Base-by-base conservation (phyloP, 148 eudicot species). In the Rhododendron griersonianum region DNA sequence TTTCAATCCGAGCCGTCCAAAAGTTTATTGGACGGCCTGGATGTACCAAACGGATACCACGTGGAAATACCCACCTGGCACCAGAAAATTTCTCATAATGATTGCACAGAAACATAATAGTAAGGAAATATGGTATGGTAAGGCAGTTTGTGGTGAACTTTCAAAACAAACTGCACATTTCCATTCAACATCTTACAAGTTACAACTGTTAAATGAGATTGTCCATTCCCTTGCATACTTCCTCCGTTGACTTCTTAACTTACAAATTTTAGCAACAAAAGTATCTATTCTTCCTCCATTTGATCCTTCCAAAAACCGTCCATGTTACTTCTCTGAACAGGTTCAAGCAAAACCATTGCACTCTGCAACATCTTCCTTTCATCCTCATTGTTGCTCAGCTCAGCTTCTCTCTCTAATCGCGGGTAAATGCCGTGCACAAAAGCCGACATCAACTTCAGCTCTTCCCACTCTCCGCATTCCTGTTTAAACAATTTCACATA, bases 321-420 rank as follows among this genome's bases (percentile, higher is more conserved):
- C 11, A 87, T 84, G 89, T 89, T 91, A 75, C 63, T 55, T 76
- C 79, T 78, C 95, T 91, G 92, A 80, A 93, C 84, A 84, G 95
- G 94, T 85, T 94, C 92, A 65, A 96, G 92, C 92, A 93, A 91
- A 28, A 86, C 89, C 88, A 89, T 91, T 25, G 92, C 89, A 75
- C 85, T 79, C 19, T 87, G 78, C 80, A 96, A 87, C 78, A 87
- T 91, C 89, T 88, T 84, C 69, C 87, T 59, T 78, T 78, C 88
- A 69, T 85, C 92, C 83, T 89, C 91, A 45, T 87, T 50, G 45
- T 83, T 82, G 57, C 71, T 89, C 80, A 73, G 23, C 83, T 90
- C 94, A 44, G 90, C 85, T 84, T 87, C 87, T 45, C 63, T 88
- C 89, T 92, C 94, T 74, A 95, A 85, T 86, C 57, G 92, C 73